These are phyloP conservation scores for Chlamydomonas incerta DNA, from an alignment of 139 green algal genomes.

Conservation along the genomic window DNA sequence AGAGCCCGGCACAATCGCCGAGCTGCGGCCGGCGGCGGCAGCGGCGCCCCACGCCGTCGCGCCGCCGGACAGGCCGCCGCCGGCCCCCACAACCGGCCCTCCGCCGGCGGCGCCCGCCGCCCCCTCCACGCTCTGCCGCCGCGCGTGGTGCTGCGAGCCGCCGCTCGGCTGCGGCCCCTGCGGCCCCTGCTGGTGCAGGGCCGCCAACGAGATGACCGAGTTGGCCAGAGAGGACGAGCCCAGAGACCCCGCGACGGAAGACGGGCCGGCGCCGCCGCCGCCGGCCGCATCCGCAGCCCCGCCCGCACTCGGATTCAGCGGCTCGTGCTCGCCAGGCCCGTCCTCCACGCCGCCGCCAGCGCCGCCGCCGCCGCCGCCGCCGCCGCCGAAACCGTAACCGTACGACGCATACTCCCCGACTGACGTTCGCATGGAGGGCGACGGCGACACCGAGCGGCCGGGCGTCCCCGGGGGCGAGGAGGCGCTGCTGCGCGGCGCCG, in stretches of 20 bases:
- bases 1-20: too few relatives aligned
- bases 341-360: too few relatives aligned
- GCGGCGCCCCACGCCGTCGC: background rate
- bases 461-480: conserved; percentile 25
- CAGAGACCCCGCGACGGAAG: background rate
- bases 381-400: background rate
- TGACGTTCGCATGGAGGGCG: background rate
- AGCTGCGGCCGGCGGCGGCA: background rate
- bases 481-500: background rate
- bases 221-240: background rate
- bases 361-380: too few relatives aligned
- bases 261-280: background rate
- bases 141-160: background rate
- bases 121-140: background rate
- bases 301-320: too few relatives aligned
- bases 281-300: background rate
- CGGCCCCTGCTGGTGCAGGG: conserved; percentile 17
- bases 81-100: background rate
- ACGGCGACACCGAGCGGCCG: background rate
- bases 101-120: background rate
- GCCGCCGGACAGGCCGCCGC: background rate
- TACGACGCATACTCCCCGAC: conserved; percentile 2
- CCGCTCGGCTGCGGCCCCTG: background rate
- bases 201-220: background rate
- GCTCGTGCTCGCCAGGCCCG: too few relatives aligned